These are phyloP conservation scores for Polygonum aviculare DNA, from an alignment of 148 eudicot genomes.

Conservation along the genomic window DNA sequence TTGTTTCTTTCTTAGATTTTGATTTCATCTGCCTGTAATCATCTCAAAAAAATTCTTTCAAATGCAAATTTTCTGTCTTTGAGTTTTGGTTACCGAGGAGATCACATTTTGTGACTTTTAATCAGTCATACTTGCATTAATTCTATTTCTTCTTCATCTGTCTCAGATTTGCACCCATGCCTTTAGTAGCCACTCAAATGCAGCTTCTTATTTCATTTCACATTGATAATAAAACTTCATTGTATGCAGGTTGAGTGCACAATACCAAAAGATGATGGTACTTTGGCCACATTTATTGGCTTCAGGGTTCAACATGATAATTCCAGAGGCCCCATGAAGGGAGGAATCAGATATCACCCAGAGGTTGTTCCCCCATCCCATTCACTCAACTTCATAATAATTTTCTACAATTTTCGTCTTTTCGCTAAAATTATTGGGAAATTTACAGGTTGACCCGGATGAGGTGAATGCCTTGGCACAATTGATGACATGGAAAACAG, in stretches of 20 bases:
- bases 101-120: neutral
- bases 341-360: conserved; percentile 97
- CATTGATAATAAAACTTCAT: conserved; percentile 26
- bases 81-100: neutral
- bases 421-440: neutral
- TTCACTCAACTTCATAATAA: neutral
- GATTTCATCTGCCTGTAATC: neutral
- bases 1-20: neutral
- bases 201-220: conserved; percentile 32
- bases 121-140: neutral
- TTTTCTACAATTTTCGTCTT: neutral
- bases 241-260: conserved; percentile 87
- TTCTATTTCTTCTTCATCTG: neutral
- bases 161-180: neutral
- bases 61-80: neutral
- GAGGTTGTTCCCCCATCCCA: conserved; percentile 51
- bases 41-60: neutral
- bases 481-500: conserved; percentile 99
- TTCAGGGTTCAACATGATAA: conserved; percentile 95
- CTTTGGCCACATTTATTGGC: conserved; percentile 77
- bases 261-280: conserved; percentile 93
- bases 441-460: conserved; percentile 80
- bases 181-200: neutral
- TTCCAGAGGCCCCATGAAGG: conserved; percentile 98
- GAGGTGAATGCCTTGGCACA: conserved; percentile 98